A percentile compares a stretch with the other conserved stretches of the same genome.
phyloP scores from a whole-genome alignment of 1,284 basidiomycete genomes.

The Lentinus polychrous region DNA sequence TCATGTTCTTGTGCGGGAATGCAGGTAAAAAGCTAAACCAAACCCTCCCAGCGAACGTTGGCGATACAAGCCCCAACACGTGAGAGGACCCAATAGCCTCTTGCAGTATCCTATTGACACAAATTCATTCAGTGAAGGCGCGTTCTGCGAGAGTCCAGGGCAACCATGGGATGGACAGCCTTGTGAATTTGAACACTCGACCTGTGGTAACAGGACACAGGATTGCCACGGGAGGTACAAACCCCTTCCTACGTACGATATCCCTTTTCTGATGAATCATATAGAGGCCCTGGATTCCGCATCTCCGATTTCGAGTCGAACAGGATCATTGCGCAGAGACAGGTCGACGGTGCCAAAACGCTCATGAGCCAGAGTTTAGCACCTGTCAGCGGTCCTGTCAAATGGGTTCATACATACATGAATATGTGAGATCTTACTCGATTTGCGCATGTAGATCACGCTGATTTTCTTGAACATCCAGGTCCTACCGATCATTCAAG shows the following conservation, averaged over 20 bases:
- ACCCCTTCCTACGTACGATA: neutral
- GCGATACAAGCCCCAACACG: slow-evolving; percentile 76
- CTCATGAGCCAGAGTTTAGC: slow-evolving; percentile 46
- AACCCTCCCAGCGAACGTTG: slow-evolving; percentile 65
- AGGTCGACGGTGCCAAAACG: slow-evolving; percentile 57
- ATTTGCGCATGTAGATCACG: slow-evolving; percentile 1
- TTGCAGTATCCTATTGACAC: neutral
- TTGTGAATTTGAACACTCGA: slow-evolving; percentile 64
- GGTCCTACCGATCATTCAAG: slow-evolving; percentile 59
- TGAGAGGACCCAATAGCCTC: slow-evolving; percentile 26
- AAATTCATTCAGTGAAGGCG: slow-evolving; percentile 42
- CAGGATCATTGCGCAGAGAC: slow-evolving; percentile 56
- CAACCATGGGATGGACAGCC: slow-evolving; percentile 55
- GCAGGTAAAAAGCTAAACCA: neutral
- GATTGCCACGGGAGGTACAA: slow-evolving; percentile 64
- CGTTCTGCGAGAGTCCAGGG: slow-evolving; percentile 73
- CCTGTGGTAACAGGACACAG: slow-evolving; percentile 62
- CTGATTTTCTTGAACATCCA: slow-evolving; percentile 23
- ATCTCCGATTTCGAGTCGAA: slow-evolving; percentile 70
- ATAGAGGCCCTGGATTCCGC: slow-evolving; percentile 65
- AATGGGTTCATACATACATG: slow-evolving; percentile 60
- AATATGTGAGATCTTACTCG: slow-evolving; percentile 48
- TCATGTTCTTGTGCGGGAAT: neutral
- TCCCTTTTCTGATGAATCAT: neutral
- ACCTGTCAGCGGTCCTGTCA: slow-evolving; percentile 50